Conservation (phyloP, 331 rosid genomes). For the Rhamnella rubrinervis region DNA sequence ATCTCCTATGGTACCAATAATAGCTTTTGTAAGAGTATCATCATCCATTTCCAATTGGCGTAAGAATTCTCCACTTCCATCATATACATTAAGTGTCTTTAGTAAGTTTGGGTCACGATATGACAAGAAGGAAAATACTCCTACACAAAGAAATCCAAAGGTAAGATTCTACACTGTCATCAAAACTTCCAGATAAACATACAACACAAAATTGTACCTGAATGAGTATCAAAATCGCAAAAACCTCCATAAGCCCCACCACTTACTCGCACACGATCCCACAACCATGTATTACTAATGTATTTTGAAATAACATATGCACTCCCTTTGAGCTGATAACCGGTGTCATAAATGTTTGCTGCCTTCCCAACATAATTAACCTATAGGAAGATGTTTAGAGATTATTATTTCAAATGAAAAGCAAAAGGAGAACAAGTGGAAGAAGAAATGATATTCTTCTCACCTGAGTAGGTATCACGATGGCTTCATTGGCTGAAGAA, state of each 20-base stretch:
- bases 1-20: conserved; percentile 96
- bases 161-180: conserved; percentile 30
- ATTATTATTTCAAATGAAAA: conserved; percentile 11
- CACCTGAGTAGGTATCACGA: conserved; percentile 92
- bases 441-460: conserved; percentile 17
- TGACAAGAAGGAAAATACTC: conserved; percentile 91
- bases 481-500: conserved; percentile 73
- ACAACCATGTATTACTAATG: conserved; percentile 90
- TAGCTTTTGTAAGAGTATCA: conserved; percentile 76
- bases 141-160: conserved; percentile 34
- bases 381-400: conserved; percentile 43
- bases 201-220: conserved; percentile 44
- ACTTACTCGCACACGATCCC: conserved; percentile 98
- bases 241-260: conserved; percentile 99
- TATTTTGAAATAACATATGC: conserved; percentile 87
- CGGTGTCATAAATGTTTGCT: conserved; percentile 69
- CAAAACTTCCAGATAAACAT: conserved; percentile 6
- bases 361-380: conserved; percentile 98
- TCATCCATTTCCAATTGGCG: conserved; percentile 71
- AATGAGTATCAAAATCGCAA: conserved; percentile 90
- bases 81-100: conserved; percentile 89
- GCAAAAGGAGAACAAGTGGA: conserved; percentile 14
- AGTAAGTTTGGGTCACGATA: conserved; percentile 96
- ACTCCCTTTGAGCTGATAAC: conserved; percentile 82
- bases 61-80: conserved; percentile 84